A percentile compares a stretch with the other conserved stretches of the same genome.
These are phyloP conservation scores for Lecanicillium sp. DNA, from an alignment of 2,329 filamentous ascomycete genomes.

Conservation along the genomic window DNA sequence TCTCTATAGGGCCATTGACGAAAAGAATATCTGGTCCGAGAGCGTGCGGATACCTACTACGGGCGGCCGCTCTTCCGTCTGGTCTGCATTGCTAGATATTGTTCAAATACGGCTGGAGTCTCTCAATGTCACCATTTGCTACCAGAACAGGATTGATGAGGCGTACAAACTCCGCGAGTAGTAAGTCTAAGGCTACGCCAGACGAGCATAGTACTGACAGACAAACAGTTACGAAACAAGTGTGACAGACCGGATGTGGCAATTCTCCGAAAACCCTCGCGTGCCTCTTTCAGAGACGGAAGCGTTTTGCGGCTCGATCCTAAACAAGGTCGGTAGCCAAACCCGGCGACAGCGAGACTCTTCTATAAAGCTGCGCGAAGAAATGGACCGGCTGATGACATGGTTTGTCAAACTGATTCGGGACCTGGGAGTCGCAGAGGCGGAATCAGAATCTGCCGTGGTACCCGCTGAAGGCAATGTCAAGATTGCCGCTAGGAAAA, in stretches of 20 bases:
- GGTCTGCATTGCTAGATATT: constrained; percentile 29
- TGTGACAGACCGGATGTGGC: constrained; percentile 31
- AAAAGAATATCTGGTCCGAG: constrained; percentile 54
- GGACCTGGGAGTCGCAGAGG: background rate
- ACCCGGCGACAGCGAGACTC: constrained; percentile 43
- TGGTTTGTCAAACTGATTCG: constrained; percentile 32
- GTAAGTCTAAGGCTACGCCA: constrained; percentile 32
- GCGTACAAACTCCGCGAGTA: constrained; percentile 36
- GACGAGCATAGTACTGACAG: background rate
- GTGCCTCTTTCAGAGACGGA: constrained; percentile 40
- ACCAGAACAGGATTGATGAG: constrained; percentile 24
- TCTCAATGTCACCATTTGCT: constrained; percentile 20
- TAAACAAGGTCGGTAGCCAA: constrained; percentile 41
- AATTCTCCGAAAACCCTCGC: constrained; percentile 38
- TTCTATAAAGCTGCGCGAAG: constrained; percentile 43
- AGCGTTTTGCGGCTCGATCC: constrained; percentile 48
- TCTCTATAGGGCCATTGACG: constrained; percentile 67
- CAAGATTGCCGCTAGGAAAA: background rate
- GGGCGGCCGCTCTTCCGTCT: constrained; percentile 27
- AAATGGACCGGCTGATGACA: constrained; percentile 38
- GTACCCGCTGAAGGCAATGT: background rate
- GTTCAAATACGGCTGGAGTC: constrained; percentile 14
- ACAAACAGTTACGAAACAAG: constrained; percentile 37
- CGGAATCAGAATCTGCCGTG: background rate
- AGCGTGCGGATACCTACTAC: constrained; percentile 30